Evolutionary conservation across 352 stramenopile genomes (phyloP), one percentile per base, ranked within the genome.

Genomic region (Pythium rhizo-oryzae): DNA sequence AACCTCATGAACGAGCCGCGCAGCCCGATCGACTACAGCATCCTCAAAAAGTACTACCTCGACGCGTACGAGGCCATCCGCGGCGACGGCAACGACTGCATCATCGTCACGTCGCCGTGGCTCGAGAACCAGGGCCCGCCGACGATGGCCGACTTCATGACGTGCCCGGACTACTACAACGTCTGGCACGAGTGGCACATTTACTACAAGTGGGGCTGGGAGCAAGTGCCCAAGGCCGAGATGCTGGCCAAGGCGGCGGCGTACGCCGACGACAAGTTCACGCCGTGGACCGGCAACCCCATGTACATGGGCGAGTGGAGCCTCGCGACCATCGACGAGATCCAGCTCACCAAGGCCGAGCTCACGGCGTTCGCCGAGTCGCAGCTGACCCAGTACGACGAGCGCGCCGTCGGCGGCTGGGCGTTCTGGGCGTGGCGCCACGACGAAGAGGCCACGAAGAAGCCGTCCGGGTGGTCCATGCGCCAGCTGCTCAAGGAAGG

Each of bases 1-100:
- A 87, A 83, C 6, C 60, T 96, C 28, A 67, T 97, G 62, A 96
- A 96, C 75, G 86, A 96, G 65, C 81, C 81, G 0, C 73, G 78
- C 56, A 73, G 59, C 30, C 69, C 75, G 7, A 68, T 71, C 23
- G 59, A 80, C 46, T 80, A 79, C 19, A 72, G 81, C 18, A 51
- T 69, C 4, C 72, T 90, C 13, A 55, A 77, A 47, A 63, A 70
- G 50, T 90, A 87, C 72, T 90, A 86, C 75, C 71, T 76, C 43
- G 57, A 82, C 58, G 76, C 80, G 16, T 87, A 93, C 59, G 25
- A 62, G 30, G 46, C 56, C 18, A 82, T 96, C 28, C 81, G 88
- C 9, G 58, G 23, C 18, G 81, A 75, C 8, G 83, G 80, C n/a
- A 72, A 81, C 49, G 72, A 92, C 59, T 89, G 81, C 25, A 76